Evolutionary conservation across 352 stramenopile genomes (phyloP).

Genomic region (Pythium scleroteichum): DNA sequence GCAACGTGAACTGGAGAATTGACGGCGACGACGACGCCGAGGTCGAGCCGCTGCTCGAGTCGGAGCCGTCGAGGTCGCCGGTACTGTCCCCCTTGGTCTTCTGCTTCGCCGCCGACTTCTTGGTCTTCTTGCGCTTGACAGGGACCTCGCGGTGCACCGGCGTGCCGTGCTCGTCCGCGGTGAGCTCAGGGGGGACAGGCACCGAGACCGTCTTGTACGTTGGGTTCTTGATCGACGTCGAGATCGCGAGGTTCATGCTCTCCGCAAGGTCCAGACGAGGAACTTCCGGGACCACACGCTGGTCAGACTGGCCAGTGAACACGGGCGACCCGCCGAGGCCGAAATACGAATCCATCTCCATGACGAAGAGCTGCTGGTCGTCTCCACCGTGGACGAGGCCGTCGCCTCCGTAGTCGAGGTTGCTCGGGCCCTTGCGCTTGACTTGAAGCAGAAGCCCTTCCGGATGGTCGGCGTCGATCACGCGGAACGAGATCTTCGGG

Average conservation of each 20-base stretch:
- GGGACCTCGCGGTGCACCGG: conserved; percentile 5
- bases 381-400: conserved; percentile 53
- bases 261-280: conserved; percentile 61
- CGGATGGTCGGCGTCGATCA: conserved; percentile 50
- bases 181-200: conserved; percentile 13
- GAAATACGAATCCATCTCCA: conserved; percentile 89
- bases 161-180: conserved; percentile 15
- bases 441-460: conserved; percentile 62
- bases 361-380: conserved; percentile 77
- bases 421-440: conserved; percentile 71
- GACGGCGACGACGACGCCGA: conserved; percentile 33
- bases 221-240: conserved; percentile 53
- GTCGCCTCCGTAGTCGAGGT: conserved; percentile 29
- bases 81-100: background rate
- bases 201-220: conserved; percentile 19
- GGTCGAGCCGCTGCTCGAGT: conserved; percentile 25
- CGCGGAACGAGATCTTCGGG: conserved; percentile 71
- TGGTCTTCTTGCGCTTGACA: conserved; percentile 24
- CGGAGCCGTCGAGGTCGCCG: conserved; percentile 1
- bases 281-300: conserved; percentile 39
- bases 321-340: conserved; percentile 77
- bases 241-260: conserved; percentile 83
- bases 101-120: conserved; percentile 21
- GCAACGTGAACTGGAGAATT: conserved; percentile 74
- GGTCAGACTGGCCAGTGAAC: conserved; percentile 52